Base-by-base conservation (phyloP, 2,329 filamentous ascomycete genomes). In the Trichoderma sp. region DNA sequence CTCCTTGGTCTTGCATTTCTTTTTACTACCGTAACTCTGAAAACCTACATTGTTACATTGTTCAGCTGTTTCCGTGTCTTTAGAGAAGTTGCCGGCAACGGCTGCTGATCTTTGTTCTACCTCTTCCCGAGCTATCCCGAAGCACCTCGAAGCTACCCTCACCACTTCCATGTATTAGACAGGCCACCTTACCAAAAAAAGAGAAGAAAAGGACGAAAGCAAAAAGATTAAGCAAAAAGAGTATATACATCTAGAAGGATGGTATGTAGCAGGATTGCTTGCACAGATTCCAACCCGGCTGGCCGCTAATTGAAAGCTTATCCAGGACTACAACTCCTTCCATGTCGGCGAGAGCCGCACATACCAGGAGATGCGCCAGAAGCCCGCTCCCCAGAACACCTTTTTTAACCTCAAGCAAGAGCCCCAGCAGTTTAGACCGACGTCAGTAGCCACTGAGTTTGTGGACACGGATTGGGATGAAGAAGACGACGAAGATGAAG, bases 391-490 rank as follows among this genome's bases (percentile, higher is more conserved):
- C 31, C 87, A 88, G 78, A 89, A 91, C 83, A 84, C 90, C 21
- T 91, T 93, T 82, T 93, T 93, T 83, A 87, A 88, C 79, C 83
- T 89, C 77, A 89, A 88, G 80, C 83, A 83, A 74, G 87, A 89
- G 76, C 87, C 84, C 27, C 84, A 87, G 71, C 75, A 79, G 14
- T 85, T 86, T 73, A 88, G 93, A 75, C 93, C 93, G 53, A 83
- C 90, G 50, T 95, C 94, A 50, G 88, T 93, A 76, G 90, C 92
- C 60, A 96, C 93, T 27, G 93, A 95, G 80, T 93, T 95, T 78
- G 92, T 93, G 81, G 94, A 95, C 80, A 94, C 93, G 56, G 94
- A 96, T 77, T 90, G 88, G 85, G 89, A 91, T 59, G 94, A 95
- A 78, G 83, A 85, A 41, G 71, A 71, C 3, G 60, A 63, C 29